A percentile compares a stretch with the other conserved stretches of the same genome.
Evolutionary conservation across 2,329 filamentous ascomycete species (phyloP).

Genomic region (Didymella lethalis): DNA sequence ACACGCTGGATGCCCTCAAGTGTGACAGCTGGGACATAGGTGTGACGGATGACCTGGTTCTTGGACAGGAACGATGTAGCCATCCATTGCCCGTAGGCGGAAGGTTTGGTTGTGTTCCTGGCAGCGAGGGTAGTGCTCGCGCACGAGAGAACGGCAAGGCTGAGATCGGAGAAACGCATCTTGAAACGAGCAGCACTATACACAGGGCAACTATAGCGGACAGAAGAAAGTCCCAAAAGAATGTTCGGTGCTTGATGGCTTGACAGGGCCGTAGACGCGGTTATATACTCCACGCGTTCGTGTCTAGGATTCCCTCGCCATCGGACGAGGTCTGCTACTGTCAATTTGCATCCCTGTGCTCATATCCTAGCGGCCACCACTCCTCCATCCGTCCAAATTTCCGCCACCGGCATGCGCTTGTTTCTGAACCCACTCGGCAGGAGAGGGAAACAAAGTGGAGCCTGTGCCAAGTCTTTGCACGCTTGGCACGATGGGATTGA

Average conservation of each 20-base stretch:
- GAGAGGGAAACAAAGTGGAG: slow-evolving; percentile 19
- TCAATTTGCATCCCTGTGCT: slow-evolving; percentile 29
- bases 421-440: slow-evolving; percentile 22
- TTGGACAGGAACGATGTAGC: slow-evolving; percentile 59
- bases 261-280: slow-evolving; percentile 7
- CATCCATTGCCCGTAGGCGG: slow-evolving; percentile 46
- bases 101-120: slow-evolving; percentile 24
- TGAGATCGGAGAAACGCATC: slow-evolving; percentile 39
- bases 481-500: slow-evolving; percentile 15
- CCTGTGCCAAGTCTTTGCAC: slow-evolving; percentile 3
- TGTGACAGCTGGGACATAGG: slow-evolving; percentile 58
- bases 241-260: slow-evolving; percentile 13
- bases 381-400: slow-evolving; percentile 22
- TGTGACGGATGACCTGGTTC: slow-evolving; percentile 50
- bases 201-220: slow-evolving; percentile 15
- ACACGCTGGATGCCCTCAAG: slow-evolving; percentile 59
- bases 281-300: slow-evolving; percentile 16
- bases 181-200: slow-evolving; percentile 22
- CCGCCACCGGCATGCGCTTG: slow-evolving; percentile 25
- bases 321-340: slow-evolving; percentile 13
- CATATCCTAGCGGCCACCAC: slow-evolving; percentile 20
- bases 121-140: slow-evolving; percentile 35
- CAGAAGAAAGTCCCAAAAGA: slow-evolving; percentile 12
- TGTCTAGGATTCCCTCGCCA: slow-evolving; percentile 8
- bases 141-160: slow-evolving; percentile 33